A percentile compares a stretch with the other conserved stretches of the same genome.
Conservation (phyloP, 805 yeast genomes). For the Limtongozyma cylindracea region DNA sequence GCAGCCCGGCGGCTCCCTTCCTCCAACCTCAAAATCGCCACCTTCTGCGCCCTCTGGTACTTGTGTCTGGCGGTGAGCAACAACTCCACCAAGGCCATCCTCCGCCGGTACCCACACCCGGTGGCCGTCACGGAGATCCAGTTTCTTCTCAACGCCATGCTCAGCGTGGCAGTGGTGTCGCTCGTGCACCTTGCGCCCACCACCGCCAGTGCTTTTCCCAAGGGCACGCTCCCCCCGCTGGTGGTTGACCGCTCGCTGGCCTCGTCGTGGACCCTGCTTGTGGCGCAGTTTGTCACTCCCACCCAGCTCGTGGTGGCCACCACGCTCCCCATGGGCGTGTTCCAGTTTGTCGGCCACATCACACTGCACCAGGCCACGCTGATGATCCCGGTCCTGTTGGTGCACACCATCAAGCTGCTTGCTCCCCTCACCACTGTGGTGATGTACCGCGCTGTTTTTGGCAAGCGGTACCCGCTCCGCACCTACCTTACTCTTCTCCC, state of each 20-base stretch:
- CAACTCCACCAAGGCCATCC: conserved; percentile 57
- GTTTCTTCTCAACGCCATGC: conserved; percentile 42
- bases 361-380: conserved; percentile 84
- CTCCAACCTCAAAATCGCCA: conserved; percentile 5
- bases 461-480: conserved; percentile 24
- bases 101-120: conserved; percentile 50
- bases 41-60: conserved; percentile 60
- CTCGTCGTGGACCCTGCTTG: too few species aligned
- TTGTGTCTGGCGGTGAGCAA: conserved; percentile 54
- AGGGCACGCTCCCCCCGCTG: conserved; percentile 3
- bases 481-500: conserved; percentile 70
- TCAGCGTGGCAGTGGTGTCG: conserved; percentile 6
- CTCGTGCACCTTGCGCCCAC: conserved; percentile 19
- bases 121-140: conserved; percentile 79
- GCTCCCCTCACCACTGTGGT: conserved; percentile 76
- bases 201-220: conserved; percentile 7
- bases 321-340: conserved; percentile 84
- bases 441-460: conserved; percentile 41
- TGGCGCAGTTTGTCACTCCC: conserved; percentile 22
- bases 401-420: conserved; percentile 81
- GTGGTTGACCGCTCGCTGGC: too few species aligned
- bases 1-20: too few species aligned
- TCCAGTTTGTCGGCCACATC: conserved; percentile 82
- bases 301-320: conserved; percentile 23
- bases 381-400: conserved; percentile 78